Conservation (phyloP, 2,329 filamentous ascomycete species). For the Berkeleyomyces rouxiae region DNA sequence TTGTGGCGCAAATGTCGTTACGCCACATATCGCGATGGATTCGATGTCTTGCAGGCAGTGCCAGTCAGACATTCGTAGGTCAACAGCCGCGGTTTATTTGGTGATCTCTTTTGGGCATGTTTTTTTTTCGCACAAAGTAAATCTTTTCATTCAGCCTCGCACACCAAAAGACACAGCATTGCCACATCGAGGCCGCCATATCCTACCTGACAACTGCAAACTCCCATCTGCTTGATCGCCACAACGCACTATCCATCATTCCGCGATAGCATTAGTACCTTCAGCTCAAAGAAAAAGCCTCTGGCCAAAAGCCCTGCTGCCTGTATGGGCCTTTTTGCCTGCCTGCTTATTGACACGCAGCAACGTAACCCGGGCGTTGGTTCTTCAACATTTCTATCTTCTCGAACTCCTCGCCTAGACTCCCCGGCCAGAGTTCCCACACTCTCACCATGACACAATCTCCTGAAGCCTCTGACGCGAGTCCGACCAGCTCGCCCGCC, state of each 20-base stretch:
- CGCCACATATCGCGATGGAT: slow-evolving; percentile 5
- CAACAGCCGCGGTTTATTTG: not conserved
- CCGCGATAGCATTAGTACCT: no score
- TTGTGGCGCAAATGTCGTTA: not conserved
- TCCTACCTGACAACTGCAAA: no score
- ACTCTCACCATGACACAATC: slow-evolving; percentile 12
- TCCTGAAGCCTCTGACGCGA: slow-evolving; percentile 29
- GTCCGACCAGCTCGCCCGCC: slow-evolving; percentile 30
- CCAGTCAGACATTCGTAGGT: not conserved
- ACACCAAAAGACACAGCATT: no score
- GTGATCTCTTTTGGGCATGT: not conserved
- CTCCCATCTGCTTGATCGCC: no score
- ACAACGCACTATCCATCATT: no score
- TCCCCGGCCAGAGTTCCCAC: not conserved
- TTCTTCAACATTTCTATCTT: not conserved
- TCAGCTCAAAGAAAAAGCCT: no score
- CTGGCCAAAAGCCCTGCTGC: no score
- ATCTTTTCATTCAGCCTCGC: not conserved
- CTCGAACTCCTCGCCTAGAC: not conserved
- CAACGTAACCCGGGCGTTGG: no score
- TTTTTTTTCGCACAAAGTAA: not conserved
- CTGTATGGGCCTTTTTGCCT: no score
- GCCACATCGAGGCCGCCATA: not conserved
- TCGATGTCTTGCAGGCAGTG: not conserved
- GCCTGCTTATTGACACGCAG: no score